A percentile compares a stretch with the other conserved stretches of the same genome.
Evolutionary conservation across 2,329 filamentous ascomycete species (phyloP).

Genomic region (Ophiostoma novo-ulmi): DNA sequence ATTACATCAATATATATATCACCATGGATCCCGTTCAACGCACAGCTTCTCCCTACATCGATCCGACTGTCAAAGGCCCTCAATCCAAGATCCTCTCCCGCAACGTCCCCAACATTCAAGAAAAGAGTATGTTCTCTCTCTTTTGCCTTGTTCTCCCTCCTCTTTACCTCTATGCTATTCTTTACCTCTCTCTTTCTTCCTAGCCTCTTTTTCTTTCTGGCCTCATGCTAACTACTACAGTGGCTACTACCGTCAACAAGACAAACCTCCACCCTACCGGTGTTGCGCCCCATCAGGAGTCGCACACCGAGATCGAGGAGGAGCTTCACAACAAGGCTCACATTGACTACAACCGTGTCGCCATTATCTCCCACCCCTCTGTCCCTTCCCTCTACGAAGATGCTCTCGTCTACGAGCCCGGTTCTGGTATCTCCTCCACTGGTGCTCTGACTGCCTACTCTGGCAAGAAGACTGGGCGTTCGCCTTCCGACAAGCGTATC

Average conservation of each 20-base stretch:
- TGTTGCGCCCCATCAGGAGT: constrained; percentile 70
- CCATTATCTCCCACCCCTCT: constrained; percentile 91
- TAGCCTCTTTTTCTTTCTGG: background rate
- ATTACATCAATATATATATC: constrained; percentile 28
- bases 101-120: constrained; percentile 27
- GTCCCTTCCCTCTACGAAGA: constrained; percentile 97
- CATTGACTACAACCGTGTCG: constrained; percentile 98
- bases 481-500: constrained; percentile 94
- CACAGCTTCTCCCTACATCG: constrained; percentile 43
- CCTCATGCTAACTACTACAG: constrained; percentile 16
- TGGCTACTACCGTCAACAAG: constrained; percentile 68
- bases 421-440: constrained; percentile 92
- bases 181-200: background rate
- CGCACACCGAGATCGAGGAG: constrained; percentile 95
- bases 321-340: constrained; percentile 95
- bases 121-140: constrained; percentile 33
- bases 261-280: constrained; percentile 85
- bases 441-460: constrained; percentile 97
- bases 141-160: constrained; percentile 13
- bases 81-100: constrained; percentile 39
- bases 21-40: constrained; percentile 40
- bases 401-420: constrained; percentile 93
- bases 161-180: background rate
- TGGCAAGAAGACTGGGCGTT: constrained; percentile 94
- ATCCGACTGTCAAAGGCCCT: constrained; percentile 43